Evolutionary conservation across 176 grass and related monocot species (phyloP).

Genomic region (Triticum urartu): DNA sequence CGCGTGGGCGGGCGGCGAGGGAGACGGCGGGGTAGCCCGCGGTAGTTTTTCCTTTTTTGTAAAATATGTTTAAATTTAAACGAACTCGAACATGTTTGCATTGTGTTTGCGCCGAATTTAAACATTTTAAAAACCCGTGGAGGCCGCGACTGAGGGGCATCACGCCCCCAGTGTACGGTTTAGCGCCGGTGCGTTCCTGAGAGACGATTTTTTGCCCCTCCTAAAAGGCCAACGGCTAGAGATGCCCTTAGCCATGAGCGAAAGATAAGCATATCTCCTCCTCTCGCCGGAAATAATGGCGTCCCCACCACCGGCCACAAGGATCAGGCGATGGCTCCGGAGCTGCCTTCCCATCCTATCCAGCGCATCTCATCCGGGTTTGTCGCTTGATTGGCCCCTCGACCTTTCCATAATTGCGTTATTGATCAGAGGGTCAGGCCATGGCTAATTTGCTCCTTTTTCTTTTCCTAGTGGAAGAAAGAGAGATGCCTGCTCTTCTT

Average conservation of each 20-base stretch:
- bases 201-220: too few relatives aligned
- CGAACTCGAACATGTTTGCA: too few relatives aligned
- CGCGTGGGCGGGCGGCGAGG: too few relatives aligned
- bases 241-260: background rate
- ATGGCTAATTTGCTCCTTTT: background rate
- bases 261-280: background rate
- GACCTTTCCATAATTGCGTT: constrained; percentile 14
- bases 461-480: background rate
- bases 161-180: too few relatives aligned
- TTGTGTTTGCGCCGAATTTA: too few relatives aligned
- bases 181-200: too few relatives aligned
- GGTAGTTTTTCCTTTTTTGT: too few relatives aligned
- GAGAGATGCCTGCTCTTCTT: background rate
- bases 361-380: constrained; percentile 12
- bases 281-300: constrained; percentile 7
- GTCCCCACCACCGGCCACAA: background rate
- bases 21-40: too few relatives aligned
- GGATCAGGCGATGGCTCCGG: background rate
- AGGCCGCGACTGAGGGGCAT: too few relatives aligned
- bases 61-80: too few relatives aligned
- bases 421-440: background rate
- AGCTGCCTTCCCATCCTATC: constrained; percentile 25
- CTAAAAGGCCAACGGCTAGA: too few relatives aligned
- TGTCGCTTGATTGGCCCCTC: constrained; percentile 16
- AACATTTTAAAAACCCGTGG: too few relatives aligned